Evolutionary conservation across 495 filamentous ascomycete genomes (phyloP).

Genomic region (Aspergillus olivimuriae): DNA sequence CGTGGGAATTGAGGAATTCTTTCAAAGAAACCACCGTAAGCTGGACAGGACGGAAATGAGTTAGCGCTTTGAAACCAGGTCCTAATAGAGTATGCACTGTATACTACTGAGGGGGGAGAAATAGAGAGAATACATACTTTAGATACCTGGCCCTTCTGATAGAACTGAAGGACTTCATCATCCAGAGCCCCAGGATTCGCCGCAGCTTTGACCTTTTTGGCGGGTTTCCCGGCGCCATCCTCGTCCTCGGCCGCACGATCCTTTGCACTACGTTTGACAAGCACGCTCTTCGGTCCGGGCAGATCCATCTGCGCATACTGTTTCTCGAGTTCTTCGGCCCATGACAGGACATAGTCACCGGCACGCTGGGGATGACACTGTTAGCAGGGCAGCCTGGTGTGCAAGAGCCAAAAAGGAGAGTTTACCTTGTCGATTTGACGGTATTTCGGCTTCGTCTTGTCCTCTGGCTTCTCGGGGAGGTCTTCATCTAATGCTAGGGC

Average conservation of each 20-base stretch:
- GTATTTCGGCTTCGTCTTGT: constrained; percentile 81
- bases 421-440: constrained; percentile 71
- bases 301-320: constrained; percentile 38
- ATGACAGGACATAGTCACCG: constrained; percentile 69
- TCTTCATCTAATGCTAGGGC: constrained; percentile 91
- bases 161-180: constrained; percentile 55
- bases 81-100: too few relatives aligned
- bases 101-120: too few relatives aligned
- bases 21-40: constrained; percentile 68
- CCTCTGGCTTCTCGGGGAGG: constrained; percentile 69
- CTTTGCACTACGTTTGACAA: constrained; percentile 43
- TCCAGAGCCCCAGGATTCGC: constrained; percentile 33
- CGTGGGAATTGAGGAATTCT: constrained; percentile 56
- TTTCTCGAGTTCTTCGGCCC: constrained; percentile 61
- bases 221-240: constrained; percentile 20
- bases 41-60: constrained; percentile 17
- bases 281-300: constrained; percentile 28
- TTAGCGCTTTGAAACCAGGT: too few relatives aligned
- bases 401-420: not conserved
- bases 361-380: constrained; percentile 44
- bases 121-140: constrained; percentile 54
- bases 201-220: constrained; percentile 48
- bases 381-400: not conserved
- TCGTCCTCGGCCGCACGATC: constrained; percentile 21
- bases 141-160: constrained; percentile 52